Evolutionary conservation across 2,329 filamentous ascomycete species (phyloP).

Genomic region (Podosphaera fusca): DNA sequence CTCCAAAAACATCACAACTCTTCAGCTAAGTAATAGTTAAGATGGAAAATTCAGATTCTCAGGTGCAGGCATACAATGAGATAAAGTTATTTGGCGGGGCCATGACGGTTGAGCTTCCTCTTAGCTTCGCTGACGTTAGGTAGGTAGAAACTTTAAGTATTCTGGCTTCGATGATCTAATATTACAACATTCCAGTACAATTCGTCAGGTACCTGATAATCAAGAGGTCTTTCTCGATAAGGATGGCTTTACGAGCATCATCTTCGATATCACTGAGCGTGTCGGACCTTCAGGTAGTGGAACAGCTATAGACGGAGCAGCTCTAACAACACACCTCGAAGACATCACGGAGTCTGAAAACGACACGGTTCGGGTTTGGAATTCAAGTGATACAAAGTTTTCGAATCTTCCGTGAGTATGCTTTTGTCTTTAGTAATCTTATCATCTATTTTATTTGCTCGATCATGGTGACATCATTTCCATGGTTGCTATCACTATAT

Average conservation of each 20-base stretch:
- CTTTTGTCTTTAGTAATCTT: not conserved
- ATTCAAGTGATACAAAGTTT: slow-evolving; percentile 36
- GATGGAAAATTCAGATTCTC: not conserved
- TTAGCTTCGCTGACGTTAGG: slow-evolving; percentile 48
- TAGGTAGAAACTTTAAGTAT: slow-evolving; percentile 17
- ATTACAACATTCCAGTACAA: slow-evolving; percentile 26
- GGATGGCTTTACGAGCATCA: slow-evolving; percentile 64
- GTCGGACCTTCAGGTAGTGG: slow-evolving; percentile 32
- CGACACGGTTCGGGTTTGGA: slow-evolving; percentile 42
- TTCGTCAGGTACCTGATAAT: slow-evolving; percentile 60
- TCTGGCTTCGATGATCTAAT: not conserved
- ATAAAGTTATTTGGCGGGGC: slow-evolving; percentile 51
- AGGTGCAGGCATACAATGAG: slow-evolving; percentile 30
- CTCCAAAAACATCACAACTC: too few species aligned
- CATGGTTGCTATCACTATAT: not conserved
- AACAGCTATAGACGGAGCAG: slow-evolving; percentile 42
- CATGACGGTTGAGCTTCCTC: slow-evolving; percentile 46
- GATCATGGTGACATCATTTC: not conserved
- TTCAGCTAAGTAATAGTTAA: too few species aligned
- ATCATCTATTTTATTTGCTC: not conserved
- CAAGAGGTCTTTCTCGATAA: slow-evolving; percentile 83
- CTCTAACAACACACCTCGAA: slow-evolving; percentile 44
- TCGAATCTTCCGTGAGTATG: slow-evolving; percentile 22
- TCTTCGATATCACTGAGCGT: slow-evolving; percentile 75
- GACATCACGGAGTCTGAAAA: slow-evolving; percentile 43